Conservation (phyloP, 352 stramenopile genomes). For the Aphanomyces euteiches region DNA sequence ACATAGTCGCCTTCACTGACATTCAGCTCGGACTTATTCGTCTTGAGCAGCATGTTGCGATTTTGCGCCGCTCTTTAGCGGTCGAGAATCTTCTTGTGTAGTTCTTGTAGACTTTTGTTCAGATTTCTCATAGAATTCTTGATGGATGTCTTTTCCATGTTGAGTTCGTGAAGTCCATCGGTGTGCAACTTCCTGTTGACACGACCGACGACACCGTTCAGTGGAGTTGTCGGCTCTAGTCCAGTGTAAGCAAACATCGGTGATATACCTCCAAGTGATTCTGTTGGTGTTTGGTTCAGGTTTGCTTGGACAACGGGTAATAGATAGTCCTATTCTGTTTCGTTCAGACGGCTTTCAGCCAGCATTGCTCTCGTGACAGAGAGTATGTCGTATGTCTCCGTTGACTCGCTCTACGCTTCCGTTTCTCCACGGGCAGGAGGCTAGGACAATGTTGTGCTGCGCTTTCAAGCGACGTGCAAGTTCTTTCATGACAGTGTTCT, state of each 20-base stretch:
- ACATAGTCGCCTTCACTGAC: slow-evolving; percentile 39
- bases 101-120: slow-evolving; percentile 1
- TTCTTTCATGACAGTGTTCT: slow-evolving; percentile 34
- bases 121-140: not conserved
- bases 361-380: slow-evolving; percentile 33
- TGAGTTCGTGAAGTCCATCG: not conserved
- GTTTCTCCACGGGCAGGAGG: slow-evolving; percentile 41
- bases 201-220: slow-evolving; percentile 20
- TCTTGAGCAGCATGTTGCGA: not conserved
- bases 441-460: slow-evolving; percentile 34
- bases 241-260: slow-evolving; percentile 36
- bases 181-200: not conserved
- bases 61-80: slow-evolving; percentile 27
- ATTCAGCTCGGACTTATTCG: slow-evolving; percentile 22
- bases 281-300: slow-evolving; percentile 36
- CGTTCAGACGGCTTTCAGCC: slow-evolving; percentile 32
- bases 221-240: slow-evolving; percentile 14
- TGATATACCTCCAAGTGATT: slow-evolving; percentile 25
- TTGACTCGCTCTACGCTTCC: slow-evolving; percentile 37
- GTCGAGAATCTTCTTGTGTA: slow-evolving; percentile 27
- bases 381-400: slow-evolving; percentile 36
- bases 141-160: slow-evolving; percentile 2
- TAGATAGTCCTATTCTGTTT: slow-evolving; percentile 31
- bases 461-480: slow-evolving; percentile 18
- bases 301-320: slow-evolving; percentile 33